Conservation (phyloP, 768 basidiomycete genomes). For the Pulveroboletus sp. region DNA sequence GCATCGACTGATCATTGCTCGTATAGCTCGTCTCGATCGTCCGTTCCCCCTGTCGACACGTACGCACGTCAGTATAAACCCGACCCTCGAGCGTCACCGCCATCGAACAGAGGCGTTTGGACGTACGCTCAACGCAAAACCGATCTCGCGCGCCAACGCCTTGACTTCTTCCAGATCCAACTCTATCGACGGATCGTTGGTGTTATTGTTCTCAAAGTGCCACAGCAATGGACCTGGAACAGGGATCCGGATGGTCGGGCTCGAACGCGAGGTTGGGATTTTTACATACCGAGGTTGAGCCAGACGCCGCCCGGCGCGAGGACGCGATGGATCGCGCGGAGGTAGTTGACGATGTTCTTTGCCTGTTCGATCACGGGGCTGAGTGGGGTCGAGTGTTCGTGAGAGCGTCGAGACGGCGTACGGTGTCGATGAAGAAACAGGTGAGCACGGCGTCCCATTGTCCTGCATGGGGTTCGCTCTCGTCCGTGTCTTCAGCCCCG, state of each 20-base stretch:
- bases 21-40: constrained; percentile 84
- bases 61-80: background rate
- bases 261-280: background rate
- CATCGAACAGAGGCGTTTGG: background rate
- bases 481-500: no score
- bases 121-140: constrained; percentile 78
- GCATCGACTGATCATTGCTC: constrained; percentile 73
- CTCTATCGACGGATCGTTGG: constrained; percentile 80
- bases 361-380: constrained; percentile 45
- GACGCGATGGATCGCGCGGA: constrained; percentile 80
- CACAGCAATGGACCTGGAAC: constrained; percentile 81
- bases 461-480: constrained; percentile 67
- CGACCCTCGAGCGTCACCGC: background rate
- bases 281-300: constrained; percentile 65
- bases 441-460: constrained; percentile 89
- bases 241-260: no score
- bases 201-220: constrained; percentile 91
- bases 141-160: constrained; percentile 61
- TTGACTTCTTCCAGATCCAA: constrained; percentile 89
- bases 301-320: constrained; percentile 85
- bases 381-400: background rate
- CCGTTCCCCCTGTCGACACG: constrained; percentile 74
- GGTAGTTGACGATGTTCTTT: constrained; percentile 87
- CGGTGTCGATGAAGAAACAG: constrained; percentile 97
- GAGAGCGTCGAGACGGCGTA: constrained; percentile 31